Evolutionary conservation across 2,329 filamentous ascomycete species (phyloP), one percentile per base, ranked within the genome.

Genomic region (Colletotrichum liaoningense): DNA sequence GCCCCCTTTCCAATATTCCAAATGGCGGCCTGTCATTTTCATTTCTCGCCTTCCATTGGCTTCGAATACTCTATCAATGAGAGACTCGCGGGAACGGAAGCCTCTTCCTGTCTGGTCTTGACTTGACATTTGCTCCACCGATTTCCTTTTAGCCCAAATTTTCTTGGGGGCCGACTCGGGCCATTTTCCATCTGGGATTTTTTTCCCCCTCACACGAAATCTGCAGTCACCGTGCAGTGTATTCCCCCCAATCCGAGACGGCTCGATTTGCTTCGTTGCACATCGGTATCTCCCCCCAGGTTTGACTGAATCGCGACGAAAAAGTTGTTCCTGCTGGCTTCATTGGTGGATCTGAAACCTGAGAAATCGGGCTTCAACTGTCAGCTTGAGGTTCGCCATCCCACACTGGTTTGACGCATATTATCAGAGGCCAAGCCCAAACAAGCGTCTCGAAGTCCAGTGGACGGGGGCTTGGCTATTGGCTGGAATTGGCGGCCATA

Each of bases 51-150:
- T 71, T 62, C 56, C 35, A 60, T 58, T 70, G 46, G 71, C 56
- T 56, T 65, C 63, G 46, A 70, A 22, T 49, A 56, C 55, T 62
- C 55, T 35, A 49, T 64, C 46, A 24, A 55, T 19, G 46, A 33
- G 54, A 65, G 42, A 60, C 66, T 73, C 70, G 66, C 55, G 46
- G 67, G 54, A 65, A 49, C 65, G 59, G 60, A 73, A 71, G 67
- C 52, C 60, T 59, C 55, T 70, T 73, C 67, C 56, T 70, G 67
- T 73, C 56, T 70, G 56, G 67, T 66, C 49, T 66, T 70, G 28
- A 70, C 55, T 9, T 70, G 46, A 26, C 56, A 33, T 19, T 26
- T 71, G 60, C 67, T 58, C 71, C 71, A 70, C 71, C 60, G 56
- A 62, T 55, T 62, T 55, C 66, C 49, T 52, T 63, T 57, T 26